These are phyloP conservation scores for Aspergillus olivimuriae DNA, from an alignment of 495 filamentous ascomycete species.

Conservation along the genomic window DNA sequence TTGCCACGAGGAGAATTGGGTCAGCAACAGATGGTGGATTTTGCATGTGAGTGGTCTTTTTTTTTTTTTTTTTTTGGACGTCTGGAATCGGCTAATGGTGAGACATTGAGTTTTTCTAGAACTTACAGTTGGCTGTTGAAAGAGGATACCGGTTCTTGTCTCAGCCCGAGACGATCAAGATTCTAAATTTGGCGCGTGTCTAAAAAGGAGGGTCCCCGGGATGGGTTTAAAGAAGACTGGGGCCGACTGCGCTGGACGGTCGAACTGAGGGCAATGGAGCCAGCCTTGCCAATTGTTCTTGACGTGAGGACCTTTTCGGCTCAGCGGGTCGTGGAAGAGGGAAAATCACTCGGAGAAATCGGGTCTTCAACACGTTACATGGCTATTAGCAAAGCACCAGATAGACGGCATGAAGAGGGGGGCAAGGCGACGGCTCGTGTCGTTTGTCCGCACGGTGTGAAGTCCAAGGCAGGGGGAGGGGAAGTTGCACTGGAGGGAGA, in stretches of 20 bases:
- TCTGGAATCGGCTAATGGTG: too few relatives aligned
- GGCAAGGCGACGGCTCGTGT: too few relatives aligned
- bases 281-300: slow-evolving; percentile 22
- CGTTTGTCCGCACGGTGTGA: too few relatives aligned
- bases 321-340: neutral
- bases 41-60: neutral
- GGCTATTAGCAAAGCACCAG: too few relatives aligned
- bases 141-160: neutral
- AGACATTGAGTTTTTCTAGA: neutral
- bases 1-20: too few relatives aligned
- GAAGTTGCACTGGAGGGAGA: neutral
- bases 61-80: too few relatives aligned
- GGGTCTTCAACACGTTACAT: too few relatives aligned
- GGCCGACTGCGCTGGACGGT: neutral
- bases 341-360: slow-evolving; percentile 1
- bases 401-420: too few relatives aligned
- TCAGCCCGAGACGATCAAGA: neutral
- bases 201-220: neutral
- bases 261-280: slow-evolving; percentile 16
- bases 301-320: neutral
- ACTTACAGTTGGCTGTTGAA: neutral
- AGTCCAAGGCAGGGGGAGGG: neutral
- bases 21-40: neutral
- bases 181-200: neutral
- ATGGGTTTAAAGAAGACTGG: neutral